Conservation (phyloP, 148 eudicot genomes). For the Silene conica region DNA sequence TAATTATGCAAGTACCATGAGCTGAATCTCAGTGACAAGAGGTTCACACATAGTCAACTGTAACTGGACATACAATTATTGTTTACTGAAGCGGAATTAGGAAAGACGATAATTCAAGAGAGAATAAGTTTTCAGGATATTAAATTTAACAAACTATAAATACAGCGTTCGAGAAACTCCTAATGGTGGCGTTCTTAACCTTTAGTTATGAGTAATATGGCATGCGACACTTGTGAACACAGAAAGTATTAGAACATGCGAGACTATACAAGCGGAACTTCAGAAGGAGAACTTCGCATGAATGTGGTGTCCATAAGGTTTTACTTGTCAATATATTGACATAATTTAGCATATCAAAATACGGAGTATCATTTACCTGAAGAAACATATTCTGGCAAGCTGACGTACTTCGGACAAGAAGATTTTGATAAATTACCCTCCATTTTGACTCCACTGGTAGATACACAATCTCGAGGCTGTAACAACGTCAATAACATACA, state of each 20-base stretch:
- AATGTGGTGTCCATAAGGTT: not conserved
- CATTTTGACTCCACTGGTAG: conserved; percentile 20
- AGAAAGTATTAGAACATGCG: not conserved
- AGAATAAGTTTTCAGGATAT: not conserved
- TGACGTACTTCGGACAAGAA: conserved; percentile 78
- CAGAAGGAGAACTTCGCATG: not conserved
- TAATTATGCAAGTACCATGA: no score
- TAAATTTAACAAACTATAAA: not conserved
- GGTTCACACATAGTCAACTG: no score
- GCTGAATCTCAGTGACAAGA: no score
- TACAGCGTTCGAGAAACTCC: not conserved
- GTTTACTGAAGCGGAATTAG: not conserved
- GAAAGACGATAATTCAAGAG: not conserved
- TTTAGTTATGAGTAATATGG: not conserved
- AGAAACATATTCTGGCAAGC: conserved; percentile 58
- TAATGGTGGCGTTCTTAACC: not conserved
- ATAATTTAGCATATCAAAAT: conserved; percentile 2
- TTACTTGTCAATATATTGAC: not conserved
- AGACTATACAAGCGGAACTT: no score
- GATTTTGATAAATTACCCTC: conserved; percentile 26
- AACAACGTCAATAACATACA: conserved; percentile 11
- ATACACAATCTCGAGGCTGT: conserved; percentile 94
- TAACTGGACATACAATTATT: no score
- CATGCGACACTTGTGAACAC: not conserved
- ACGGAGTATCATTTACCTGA: conserved; percentile 40